phyloP scores from a whole-genome alignment of 2,329 filamentous ascomycete genomes.

The Orbilia javanica region DNA sequence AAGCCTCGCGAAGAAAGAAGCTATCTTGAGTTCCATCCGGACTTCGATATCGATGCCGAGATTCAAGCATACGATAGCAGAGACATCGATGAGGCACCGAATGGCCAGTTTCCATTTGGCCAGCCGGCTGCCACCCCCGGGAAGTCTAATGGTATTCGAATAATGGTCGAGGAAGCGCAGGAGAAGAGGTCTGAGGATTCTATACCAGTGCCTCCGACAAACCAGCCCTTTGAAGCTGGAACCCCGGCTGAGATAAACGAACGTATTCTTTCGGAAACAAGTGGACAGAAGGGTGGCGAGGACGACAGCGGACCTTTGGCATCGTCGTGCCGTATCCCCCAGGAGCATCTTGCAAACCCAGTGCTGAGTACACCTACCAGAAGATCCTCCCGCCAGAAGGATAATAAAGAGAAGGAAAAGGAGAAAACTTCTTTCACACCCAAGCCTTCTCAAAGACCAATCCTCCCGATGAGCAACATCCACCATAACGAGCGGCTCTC shows the following conservation, averaged over 20 bases:
- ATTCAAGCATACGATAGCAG: conserved; percentile 84
- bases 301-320: conserved; percentile 50
- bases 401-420: conserved; percentile 53
- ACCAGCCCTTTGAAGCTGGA: conserved; percentile 12
- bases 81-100: conserved; percentile 79
- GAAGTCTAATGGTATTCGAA: conserved; percentile 68
- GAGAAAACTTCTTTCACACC: conserved; percentile 31
- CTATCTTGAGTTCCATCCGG: conserved; percentile 97
- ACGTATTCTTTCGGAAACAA: conserved; percentile 30
- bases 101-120: conserved; percentile 41
- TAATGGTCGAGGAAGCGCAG: conserved; percentile 63
- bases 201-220: conserved; percentile 43
- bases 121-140: conserved; percentile 23
- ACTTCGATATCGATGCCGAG: conserved; percentile 86
- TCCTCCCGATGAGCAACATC: conserved; percentile 81
- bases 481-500: conserved; percentile 84
- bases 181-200: conserved; percentile 66
- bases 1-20: conserved; percentile 96
- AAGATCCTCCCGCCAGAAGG: conserved; percentile 55
- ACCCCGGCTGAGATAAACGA: conserved; percentile 44
- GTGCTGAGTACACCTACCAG: conserved; percentile 57
- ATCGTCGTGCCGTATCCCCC: conserved; percentile 31
- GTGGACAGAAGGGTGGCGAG: conserved; percentile 49
- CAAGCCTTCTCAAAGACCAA: conserved; percentile 39
- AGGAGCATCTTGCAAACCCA: conserved; percentile 31